Evolutionary conservation across 352 stramenopile genomes (phyloP).

Genomic region (Pythium sp.): DNA sequence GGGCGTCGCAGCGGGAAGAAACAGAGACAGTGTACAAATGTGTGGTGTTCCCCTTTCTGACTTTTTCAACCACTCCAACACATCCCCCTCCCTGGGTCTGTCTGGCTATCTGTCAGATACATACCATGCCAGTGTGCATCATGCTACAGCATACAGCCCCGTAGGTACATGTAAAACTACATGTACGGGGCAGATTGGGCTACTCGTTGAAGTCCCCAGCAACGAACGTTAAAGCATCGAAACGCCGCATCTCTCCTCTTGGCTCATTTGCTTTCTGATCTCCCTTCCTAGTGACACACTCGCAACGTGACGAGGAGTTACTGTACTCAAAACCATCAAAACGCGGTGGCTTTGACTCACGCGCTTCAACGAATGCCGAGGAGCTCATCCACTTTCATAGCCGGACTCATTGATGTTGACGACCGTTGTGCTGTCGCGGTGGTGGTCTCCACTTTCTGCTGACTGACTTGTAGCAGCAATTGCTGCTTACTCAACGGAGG

Average conservation of each 20-base stretch:
- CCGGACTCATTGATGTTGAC: background rate
- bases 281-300: background rate
- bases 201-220: background rate
- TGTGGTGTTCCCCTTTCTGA: background rate
- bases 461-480: background rate
- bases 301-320: no score
- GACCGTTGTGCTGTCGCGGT: background rate
- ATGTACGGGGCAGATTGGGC: no score
- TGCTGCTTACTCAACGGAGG: background rate
- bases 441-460: background rate
- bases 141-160: no score
- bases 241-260: background rate
- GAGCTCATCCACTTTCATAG: background rate
- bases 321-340: background rate
- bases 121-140: background rate
- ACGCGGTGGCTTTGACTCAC: background rate
- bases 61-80: background rate
- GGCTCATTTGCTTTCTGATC: background rate
- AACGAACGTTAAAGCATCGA: background rate
- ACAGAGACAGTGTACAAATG: background rate
- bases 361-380: background rate
- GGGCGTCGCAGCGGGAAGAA: background rate
- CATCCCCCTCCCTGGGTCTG: background rate
- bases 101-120: no score
- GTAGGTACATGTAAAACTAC: no score